Base-by-base conservation (phyloP, 2,329 filamentous ascomycete genomes). In the Cladophialophora chaetospira region DNA sequence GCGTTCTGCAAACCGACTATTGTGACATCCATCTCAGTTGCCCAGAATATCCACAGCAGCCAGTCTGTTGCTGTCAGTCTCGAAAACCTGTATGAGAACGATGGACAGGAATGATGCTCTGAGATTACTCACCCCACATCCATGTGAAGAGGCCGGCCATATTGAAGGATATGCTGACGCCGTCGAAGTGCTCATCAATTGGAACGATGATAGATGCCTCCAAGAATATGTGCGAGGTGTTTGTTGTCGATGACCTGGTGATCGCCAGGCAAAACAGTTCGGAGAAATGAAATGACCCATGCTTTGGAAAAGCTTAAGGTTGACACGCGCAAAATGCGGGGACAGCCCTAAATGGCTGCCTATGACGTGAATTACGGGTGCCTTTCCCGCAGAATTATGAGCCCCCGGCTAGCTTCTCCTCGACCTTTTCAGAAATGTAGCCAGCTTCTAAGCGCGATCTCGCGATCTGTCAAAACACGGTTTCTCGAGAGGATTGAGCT, bases 1-100 rank as follows among this genome's bases (percentile, higher is more conserved):
- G 94, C 94, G 78, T 97, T 97, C 73, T 99, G 94, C 71, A 99
- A 79, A 21, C 94, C 94, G 73, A 99, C 93, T 88, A 99, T 96
- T 67, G 94, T 97, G 72, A 99, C 93, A 77, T 99, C 94, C 92
- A 99, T 97, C 80, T 99, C 94, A 65, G 92, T 96, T 66, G 93
- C 91, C 94, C 94, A 99, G 78, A 99, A 97, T 70, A 94, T 89
- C 80, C 93, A 88, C 78, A 99, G 79, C 73, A 97, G 82, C 93
- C 93, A 97, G 84, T 97, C 94, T n/a, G n/a, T n/a, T n/a, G n/a
- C n/a, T n/a, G n/a, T n/a, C n/a, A n/a, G n/a, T n/a, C n/a, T n/a
- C n/a, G n/a, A n/a, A n/a, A n/a, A n/a, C n/a, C n/a, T n/a, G n/a
- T n/a, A n/a, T n/a, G n/a, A n/a, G n/a, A n/a, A n/a, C n/a, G n/a